phyloP scores from a whole-genome alignment of 352 stramenopile species.

The Globisporangium orthogonon region DNA sequence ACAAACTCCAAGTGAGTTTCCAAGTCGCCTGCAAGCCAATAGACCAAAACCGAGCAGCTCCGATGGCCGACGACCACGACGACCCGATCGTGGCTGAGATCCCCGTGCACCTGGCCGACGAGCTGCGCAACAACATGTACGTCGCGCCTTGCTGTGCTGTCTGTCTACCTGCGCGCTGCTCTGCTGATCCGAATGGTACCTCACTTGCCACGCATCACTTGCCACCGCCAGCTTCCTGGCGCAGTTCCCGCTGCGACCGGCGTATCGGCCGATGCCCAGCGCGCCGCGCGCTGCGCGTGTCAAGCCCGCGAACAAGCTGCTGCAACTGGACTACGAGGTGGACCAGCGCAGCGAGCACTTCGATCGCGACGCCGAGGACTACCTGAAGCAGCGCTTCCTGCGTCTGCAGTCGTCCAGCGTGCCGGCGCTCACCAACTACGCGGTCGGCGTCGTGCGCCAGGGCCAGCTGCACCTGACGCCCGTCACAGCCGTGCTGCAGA shows the following conservation, averaged over 20 bases:
- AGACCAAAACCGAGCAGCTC: not conserved
- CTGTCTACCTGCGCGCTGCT: not conserved
- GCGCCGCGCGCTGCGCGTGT: constrained; percentile 50
- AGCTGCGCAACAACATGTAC: constrained; percentile 62
- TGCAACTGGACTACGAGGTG: constrained; percentile 75
- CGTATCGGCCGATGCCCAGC: constrained; percentile 68
- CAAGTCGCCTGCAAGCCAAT: not conserved
- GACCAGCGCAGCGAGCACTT: constrained; percentile 69
- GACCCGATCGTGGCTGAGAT: constrained; percentile 82
- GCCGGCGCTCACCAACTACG: constrained; percentile 70
- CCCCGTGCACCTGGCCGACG: constrained; percentile 72
- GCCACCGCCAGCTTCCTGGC: constrained; percentile 44
- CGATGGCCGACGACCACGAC: constrained; percentile 21
- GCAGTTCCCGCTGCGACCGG: constrained; percentile 74
- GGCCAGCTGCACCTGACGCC: constrained; percentile 78
- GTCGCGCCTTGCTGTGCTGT: constrained; percentile 4
- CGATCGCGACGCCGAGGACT: constrained; percentile 74
- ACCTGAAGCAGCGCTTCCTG: constrained; percentile 68
- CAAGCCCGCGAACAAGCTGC: constrained; percentile 68
- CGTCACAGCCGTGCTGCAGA: constrained; percentile 62
- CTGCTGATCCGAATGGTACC: not conserved
- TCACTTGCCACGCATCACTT: not conserved
- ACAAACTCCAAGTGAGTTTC: not conserved
- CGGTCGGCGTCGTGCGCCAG: constrained; percentile 70
- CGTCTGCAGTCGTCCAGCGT: constrained; percentile 59